These are phyloP conservation scores for Sicyos baderoa DNA, from an alignment of 306 rosid genomes.

Conservation along the genomic window DNA sequence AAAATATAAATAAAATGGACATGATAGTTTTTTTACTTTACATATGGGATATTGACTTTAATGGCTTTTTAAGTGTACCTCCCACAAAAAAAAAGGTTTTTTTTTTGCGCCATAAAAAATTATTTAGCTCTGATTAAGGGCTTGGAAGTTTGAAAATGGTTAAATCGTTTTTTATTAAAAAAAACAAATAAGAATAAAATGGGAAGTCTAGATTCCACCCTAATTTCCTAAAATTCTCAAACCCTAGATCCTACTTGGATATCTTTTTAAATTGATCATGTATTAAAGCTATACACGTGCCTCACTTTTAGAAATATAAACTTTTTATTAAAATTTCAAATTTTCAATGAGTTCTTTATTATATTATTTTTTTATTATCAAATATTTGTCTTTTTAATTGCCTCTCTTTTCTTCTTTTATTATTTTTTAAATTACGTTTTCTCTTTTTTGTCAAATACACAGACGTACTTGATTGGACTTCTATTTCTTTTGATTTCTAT, in stretches of 20 bases:
- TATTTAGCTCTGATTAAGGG: too few species aligned
- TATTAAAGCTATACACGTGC: constrained; percentile 13
- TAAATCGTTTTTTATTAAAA: background rate
- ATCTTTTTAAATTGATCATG: background rate
- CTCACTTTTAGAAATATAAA: background rate
- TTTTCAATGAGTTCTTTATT: background rate
- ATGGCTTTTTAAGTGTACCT: background rate
- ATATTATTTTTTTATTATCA: background rate
- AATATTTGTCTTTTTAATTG: background rate
- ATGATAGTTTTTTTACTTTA: background rate
- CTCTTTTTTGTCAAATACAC: background rate
- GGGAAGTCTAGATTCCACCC: constrained; percentile 18
- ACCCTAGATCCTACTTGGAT: constrained; percentile 14
- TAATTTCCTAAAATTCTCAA: constrained; percentile 7
- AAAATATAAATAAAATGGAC: background rate
- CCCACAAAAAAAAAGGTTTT: background rate
- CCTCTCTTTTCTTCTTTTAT: too few species aligned
- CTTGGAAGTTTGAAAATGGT: background rate
- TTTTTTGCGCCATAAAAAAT: too few species aligned
- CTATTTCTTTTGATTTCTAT: background rate
- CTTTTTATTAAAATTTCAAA: background rate
- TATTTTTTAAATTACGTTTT: background rate
- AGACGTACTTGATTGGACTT: background rate
- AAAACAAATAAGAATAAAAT: background rate
- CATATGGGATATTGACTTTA: background rate